Base-by-base conservation (phyloP, 345 rosid species). In the Arabidopsis thaliana region DNA sequence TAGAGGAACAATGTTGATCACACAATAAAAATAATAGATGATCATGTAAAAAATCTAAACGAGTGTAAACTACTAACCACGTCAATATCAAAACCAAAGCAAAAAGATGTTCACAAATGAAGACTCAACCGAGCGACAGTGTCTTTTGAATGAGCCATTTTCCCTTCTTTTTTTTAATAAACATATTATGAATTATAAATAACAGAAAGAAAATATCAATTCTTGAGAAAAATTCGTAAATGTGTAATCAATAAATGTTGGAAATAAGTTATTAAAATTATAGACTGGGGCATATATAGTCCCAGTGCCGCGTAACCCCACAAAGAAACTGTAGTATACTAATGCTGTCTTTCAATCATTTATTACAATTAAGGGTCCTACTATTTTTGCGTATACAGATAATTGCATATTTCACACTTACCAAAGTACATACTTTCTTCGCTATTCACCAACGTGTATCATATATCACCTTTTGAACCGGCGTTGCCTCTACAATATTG, bases 11-110 rank as follows among this genome's bases (percentile, higher is more conserved):
- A 13, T 12, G 4, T 6, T 1, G 20, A 24, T 7, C 68, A 49
- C 28, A 71, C 32, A 37, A 59, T 24, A 28, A 38, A 51, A 37
- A 14, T 28, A 16, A 20, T 16, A 7, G 3, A 50, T 49, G 38
- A 3, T 32, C 7, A 4, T 8, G 20, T 16, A 16, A 16, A 16
- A 16, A 45, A 28, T 59, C 2, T 36, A 14, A 36, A 10, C 64
- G 64, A 30, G 33, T 45, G 73, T 55, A 30, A 42, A 57, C 23
- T 11, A 20, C 23, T 23, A 70, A 14, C 56, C 58, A 46, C 58
- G 46, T 59, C 58, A 44, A 56, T 11, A 55, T 63, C 37, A 40
- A 49, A 67, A 37, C 50, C 10, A 67, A 9, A 25, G 16, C 59
- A 24, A 40, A n/a, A 41, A 33, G 56, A 44, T 13, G 23, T 12